Evolutionary conservation across 805 yeast genomes (phyloP).

Genomic region (Yarrowia yakushimensis): DNA sequence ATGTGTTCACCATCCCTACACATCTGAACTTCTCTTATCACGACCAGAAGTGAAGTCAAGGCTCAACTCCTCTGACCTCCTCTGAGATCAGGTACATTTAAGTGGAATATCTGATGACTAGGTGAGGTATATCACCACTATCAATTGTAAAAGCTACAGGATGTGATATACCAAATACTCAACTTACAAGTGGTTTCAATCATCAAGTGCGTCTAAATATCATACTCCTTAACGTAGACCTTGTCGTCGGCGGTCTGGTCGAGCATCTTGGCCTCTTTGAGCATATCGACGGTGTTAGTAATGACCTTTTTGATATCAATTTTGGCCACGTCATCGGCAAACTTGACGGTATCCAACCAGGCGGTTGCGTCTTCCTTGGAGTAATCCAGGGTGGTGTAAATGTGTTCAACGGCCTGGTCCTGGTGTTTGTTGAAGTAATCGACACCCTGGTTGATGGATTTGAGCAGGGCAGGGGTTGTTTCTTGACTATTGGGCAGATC

Average conservation of each 20-base stretch:
- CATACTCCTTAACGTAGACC: constrained; percentile 26
- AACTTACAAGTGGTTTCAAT: too few relatives aligned
- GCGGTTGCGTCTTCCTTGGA: constrained; percentile 68
- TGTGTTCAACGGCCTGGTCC: constrained; percentile 64
- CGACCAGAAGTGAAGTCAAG: too few relatives aligned
- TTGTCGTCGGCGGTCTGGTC: constrained; percentile 31
- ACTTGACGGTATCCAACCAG: constrained; percentile 78
- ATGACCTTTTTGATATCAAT: constrained; percentile 51
- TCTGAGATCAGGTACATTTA: too few relatives aligned
- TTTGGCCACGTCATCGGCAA: constrained; percentile 47
- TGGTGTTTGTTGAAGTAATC: constrained; percentile 55
- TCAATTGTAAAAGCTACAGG: too few relatives aligned
- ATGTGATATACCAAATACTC: too few relatives aligned
- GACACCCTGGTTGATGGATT: constrained; percentile 64
- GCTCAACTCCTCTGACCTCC: too few relatives aligned
- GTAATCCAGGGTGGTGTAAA: constrained; percentile 68
- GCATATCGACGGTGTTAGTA: constrained; percentile 52
- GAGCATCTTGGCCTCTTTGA: constrained; percentile 62
- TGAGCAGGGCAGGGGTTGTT: constrained; percentile 42
- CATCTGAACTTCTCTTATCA: too few relatives aligned
- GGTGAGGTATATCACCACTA: too few relatives aligned
- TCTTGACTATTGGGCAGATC: constrained; percentile 35
- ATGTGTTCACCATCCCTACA: too few relatives aligned
- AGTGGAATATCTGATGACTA: too few relatives aligned
- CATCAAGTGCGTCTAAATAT: not conserved